These are phyloP conservation scores for Fusarium mexicanum DNA, from an alignment of 2,329 filamentous ascomycete genomes.

Conservation along the genomic window DNA sequence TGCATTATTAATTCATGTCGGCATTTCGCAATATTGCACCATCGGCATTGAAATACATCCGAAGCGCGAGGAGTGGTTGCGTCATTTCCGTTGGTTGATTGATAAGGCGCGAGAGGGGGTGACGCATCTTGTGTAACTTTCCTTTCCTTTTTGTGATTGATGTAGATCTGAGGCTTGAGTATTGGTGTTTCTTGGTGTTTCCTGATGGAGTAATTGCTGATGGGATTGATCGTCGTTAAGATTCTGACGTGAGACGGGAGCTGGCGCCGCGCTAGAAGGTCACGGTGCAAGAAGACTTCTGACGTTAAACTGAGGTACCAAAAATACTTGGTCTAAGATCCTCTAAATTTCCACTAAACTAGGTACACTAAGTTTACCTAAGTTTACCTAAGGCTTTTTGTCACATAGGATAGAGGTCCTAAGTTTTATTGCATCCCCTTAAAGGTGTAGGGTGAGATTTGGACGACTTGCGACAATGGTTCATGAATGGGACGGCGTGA, in stretches of 20 bases:
- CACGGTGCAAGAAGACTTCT: too few relatives aligned
- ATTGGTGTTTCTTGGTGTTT: neutral
- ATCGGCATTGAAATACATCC: conserved; percentile 5
- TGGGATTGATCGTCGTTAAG: neutral
- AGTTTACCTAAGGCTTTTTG: too few relatives aligned
- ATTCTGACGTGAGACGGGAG: conserved; percentile 22
- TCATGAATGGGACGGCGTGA: neutral
- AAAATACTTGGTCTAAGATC: too few relatives aligned
- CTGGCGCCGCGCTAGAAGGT: conserved; percentile 2
- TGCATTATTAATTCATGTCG: conserved; percentile 8
- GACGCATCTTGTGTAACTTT: neutral
- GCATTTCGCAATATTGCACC: neutral
- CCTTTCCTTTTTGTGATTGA: neutral
- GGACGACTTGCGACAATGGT: neutral
- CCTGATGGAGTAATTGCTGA: neutral
- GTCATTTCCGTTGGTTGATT: neutral
- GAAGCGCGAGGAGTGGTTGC: conserved; percentile 16
- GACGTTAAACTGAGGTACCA: too few relatives aligned
- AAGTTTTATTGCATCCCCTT: too few relatives aligned
- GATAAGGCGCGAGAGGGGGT: neutral
- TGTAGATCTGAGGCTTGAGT: neutral
- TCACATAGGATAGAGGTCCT: too few relatives aligned
- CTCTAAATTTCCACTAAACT: too few relatives aligned
- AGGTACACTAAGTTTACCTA: too few relatives aligned
- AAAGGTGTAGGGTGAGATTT: neutral